Evolutionary conservation across 2,329 filamentous ascomycete species (phyloP).

Genomic region (Amylocarpus encephaloides): DNA sequence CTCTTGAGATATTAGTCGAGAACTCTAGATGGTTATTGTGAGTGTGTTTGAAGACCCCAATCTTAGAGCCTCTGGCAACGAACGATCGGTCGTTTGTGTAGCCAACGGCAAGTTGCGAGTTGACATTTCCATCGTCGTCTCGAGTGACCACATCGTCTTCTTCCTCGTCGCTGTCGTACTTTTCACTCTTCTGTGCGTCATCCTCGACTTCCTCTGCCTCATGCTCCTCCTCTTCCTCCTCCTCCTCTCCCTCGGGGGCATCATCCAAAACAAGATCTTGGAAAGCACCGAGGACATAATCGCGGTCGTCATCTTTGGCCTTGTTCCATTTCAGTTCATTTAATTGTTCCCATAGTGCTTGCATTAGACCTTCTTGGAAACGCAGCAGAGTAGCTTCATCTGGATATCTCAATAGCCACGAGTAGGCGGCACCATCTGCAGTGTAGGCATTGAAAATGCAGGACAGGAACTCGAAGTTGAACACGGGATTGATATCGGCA

Average conservation of each 20-base stretch:
- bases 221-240: conserved; percentile 49
- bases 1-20: conserved; percentile 93
- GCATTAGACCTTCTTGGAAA: conserved; percentile 92
- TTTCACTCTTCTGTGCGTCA: conserved; percentile 62
- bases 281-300: conserved; percentile 94
- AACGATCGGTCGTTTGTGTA: conserved; percentile 97
- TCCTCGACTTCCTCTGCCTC: conserved; percentile 53
- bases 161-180: conserved; percentile 71
- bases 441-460: conserved; percentile 99
- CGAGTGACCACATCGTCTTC: conserved; percentile 65
- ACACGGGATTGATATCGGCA: conserved; percentile 93
- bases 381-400: conserved; percentile 72
- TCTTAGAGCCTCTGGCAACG: conserved; percentile 94
- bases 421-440: conserved; percentile 82
- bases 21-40: conserved; percentile 90
- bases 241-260: conserved; percentile 41
- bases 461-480: conserved; percentile 98
- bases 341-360: conserved; percentile 91
- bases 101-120: conserved; percentile 90
- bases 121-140: conserved; percentile 74
- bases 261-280: conserved; percentile 93
- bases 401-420: conserved; percentile 90
- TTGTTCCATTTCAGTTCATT: conserved; percentile 94
- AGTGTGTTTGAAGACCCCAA: conserved; percentile 97
- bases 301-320: conserved; percentile 82